Base-by-base conservation (phyloP, 768 basidiomycete species). In the Auricularia sp. region DNA sequence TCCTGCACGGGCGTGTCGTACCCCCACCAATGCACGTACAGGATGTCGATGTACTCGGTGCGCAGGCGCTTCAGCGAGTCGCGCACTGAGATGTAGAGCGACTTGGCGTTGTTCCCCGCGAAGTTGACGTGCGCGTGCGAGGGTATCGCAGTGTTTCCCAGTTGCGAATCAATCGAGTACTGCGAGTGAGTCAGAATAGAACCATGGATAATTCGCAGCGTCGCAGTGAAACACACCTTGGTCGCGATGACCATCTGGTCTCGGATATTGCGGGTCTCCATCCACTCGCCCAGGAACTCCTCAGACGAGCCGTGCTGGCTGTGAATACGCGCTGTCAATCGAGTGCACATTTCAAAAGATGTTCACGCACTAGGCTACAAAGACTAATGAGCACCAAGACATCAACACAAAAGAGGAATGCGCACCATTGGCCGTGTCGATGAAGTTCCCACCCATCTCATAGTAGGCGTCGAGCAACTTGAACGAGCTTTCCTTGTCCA, bases 251-350 rank as follows among this genome's bases (percentile, higher is more conserved):
- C 76, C 2, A 82, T 72, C 54, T 80, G 77, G 66, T 82, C 76
- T 21, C 81, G 72, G 64, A 77, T 79, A 0, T 74, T 73, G 33
- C 77, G 71, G 62, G 70, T 66, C 61, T 77, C 74, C 61, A 77
- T 75, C 81, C 81, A 83, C 67, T 82, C 79, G 1, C 81, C 81
- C 21, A 83, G 76, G 65, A 80, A 78, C 65, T 71, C 69, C 67
- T 82, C 81, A 0, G 74, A 76, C 34, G 73, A 71, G 58, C 76
- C 79, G 62, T 79, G 72, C 67, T 80, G 77, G 12, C 39, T 42
- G 39, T 14, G 12, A 14, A 42, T n/a, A n/a, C n/a, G n/a, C n/a
- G n/a, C n/a, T 29, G 29, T 29, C 29, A 29, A 29, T 29, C 2
- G 29, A 29, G 29, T 29, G 29, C 2, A 29, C 29, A 2, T 2